Base-by-base conservation (phyloP, 306 rosid genomes). In the Dryas drummondii region DNA sequence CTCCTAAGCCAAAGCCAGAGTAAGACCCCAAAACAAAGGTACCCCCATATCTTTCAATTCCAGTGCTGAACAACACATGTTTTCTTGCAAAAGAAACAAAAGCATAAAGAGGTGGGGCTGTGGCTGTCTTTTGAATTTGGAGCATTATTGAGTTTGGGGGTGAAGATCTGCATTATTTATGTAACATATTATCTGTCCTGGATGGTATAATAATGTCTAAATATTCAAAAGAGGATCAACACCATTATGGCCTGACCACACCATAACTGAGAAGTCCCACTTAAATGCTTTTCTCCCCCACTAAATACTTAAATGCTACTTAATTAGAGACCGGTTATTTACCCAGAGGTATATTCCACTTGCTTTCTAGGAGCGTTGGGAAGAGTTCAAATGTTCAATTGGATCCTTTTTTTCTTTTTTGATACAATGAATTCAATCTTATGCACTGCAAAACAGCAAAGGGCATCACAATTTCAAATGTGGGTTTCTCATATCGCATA, bases 101-200 rank as follows among this genome's bases (percentile, higher is more conserved):
- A 51, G 71, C 71, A 48, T 50, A 48, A 48, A 67, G 41, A 26
- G 72, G 73, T 27, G 60, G 49, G 51, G 62, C 10, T 40, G 66
- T 42, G 46, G 2, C 16, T 12, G 19, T 46, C 56, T 22, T 22
- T 52, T 56, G 45, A 37, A 72, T 72, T 56, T 4, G 66, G 42
- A 41, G 65, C 65, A 55, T 55, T 55, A 56, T 42, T 71, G 64
- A 71, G 22, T 51, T 13, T 19, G 4, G 54, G 51, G 14, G 27
- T 16, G 32, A 68, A 68, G 54, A 68, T 68, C 58, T 68, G 59
- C 45, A 27, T 13, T 32, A 68, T 68, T 16, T 37, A 69, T 14
- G 48, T 63, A 15, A 61, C 7, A 40, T 63, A 41, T 42, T 41
- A 63, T 26, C 61, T 26, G 47, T 51, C 60, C 60, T 26, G 3